Conservation (phyloP, 139 green algal species). For the Chlorella sp. region DNA sequence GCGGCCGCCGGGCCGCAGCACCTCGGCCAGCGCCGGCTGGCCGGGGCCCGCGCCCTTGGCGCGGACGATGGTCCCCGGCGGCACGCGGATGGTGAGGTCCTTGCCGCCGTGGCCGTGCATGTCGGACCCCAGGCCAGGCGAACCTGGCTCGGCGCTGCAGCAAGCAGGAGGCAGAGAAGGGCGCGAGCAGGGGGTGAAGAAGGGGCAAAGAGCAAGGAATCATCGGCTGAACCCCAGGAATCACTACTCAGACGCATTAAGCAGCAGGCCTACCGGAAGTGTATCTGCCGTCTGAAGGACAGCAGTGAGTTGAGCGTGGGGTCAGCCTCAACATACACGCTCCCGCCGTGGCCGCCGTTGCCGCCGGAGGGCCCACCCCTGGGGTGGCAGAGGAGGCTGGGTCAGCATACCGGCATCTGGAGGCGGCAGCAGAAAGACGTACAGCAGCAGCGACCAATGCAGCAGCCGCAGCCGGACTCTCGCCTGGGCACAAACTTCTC, state of each 20-base stretch:
- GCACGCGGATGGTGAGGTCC: conserved; percentile 86
- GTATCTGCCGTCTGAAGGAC: conserved; percentile 72
- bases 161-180: background rate
- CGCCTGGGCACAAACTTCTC: conserved; percentile 97
- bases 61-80: conserved; percentile 89
- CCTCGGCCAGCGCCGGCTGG: conserved; percentile 74
- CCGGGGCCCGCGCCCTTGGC: conserved; percentile 45
- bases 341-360: conserved; percentile 86
- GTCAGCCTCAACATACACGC: conserved; percentile 84
- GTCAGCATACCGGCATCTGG: no score
- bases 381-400: no score
- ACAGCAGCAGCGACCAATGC: no score
- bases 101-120: conserved; percentile 71
- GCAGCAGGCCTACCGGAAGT: conserved; percentile 40
- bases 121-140: conserved; percentile 66
- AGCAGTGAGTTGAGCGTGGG: conserved; percentile 73
- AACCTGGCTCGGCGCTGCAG: conserved; percentile 40
- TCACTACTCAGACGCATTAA: no score
- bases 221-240: background rate
- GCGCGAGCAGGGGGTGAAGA: background rate
- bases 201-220: background rate
- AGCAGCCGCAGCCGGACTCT: no score
- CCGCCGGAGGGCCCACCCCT: conserved; percentile 83
- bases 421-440: no score
- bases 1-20: conserved; percentile 71